Percentiles rank a stretch among this genome's conserved stretches.
Conservation (phyloP, 352 stramenopile species). For the Phytophthora sansomeana region DNA sequence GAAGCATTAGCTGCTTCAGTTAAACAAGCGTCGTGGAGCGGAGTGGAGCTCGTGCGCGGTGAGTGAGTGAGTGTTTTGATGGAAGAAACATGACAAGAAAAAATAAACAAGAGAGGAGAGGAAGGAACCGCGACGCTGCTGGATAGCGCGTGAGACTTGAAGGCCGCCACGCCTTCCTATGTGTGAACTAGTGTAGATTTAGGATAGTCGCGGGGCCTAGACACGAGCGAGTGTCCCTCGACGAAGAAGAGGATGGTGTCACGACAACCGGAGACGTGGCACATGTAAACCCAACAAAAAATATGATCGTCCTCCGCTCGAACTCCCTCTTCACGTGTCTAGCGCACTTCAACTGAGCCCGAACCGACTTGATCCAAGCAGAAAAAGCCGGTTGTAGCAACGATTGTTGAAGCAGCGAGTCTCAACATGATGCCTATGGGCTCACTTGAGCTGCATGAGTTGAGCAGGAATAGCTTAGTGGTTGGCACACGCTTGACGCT, state of each 20-base stretch:
- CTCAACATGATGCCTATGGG: background rate
- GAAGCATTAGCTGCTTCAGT: slow-evolving; percentile 90
- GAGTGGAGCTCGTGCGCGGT: slow-evolving; percentile 20
- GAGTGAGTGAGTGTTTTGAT: slow-evolving; percentile 61
- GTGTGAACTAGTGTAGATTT: slow-evolving; percentile 44
- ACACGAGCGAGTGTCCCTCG: slow-evolving; percentile 20
- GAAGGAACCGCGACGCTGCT: slow-evolving; percentile 17
- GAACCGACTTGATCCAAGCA: slow-evolving; percentile 27
- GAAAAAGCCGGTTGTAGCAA: slow-evolving; percentile 17
- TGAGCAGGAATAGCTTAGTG: slow-evolving; percentile 8
- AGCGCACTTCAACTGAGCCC: slow-evolving; percentile 13
- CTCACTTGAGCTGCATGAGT: background rate
- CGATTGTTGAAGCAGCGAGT: slow-evolving; percentile 18
- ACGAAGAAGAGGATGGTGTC: slow-evolving; percentile 28
- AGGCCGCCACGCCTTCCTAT: slow-evolving; percentile 26
- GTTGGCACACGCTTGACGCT: slow-evolving; percentile 5
- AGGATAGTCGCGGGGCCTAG: slow-evolving; percentile 14
- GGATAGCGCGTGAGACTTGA: slow-evolving; percentile 19
- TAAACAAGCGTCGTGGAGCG: slow-evolving; percentile 36
- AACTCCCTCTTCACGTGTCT: slow-evolving; percentile 11
- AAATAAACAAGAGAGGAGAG: slow-evolving; percentile 47
- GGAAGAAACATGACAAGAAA: slow-evolving; percentile 60
- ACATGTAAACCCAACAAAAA: slow-evolving; percentile 39
- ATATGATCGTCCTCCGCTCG: slow-evolving; percentile 28
- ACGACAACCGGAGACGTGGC: slow-evolving; percentile 26